Evolutionary conservation across 2,329 filamentous ascomycete species (phyloP).

Genomic region (Talaromyces sp.): DNA sequence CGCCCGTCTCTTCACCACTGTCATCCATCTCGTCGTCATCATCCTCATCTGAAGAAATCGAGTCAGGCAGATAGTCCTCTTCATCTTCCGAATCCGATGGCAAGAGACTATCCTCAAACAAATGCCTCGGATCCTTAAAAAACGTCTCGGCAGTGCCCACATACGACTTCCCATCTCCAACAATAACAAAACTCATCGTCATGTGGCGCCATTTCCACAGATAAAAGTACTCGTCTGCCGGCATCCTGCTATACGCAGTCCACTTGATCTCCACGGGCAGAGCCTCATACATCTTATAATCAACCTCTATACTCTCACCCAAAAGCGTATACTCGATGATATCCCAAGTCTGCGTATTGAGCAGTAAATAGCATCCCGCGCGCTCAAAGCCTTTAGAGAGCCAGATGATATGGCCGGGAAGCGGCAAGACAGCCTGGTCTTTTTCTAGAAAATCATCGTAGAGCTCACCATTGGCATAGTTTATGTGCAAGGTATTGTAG

Average conservation of each 20-base stretch:
- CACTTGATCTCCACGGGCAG: neutral
- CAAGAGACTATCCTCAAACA: conserved; percentile 9
- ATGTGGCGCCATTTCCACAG: conserved; percentile 8
- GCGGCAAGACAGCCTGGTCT: neutral
- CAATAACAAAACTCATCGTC: conserved; percentile 4
- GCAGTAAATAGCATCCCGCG: conserved; percentile 4
- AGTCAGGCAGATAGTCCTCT: neutral
- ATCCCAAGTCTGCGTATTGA: conserved; percentile 9
- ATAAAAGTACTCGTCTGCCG: conserved; percentile 6
- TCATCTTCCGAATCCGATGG: neutral
- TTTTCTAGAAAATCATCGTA: conserved; percentile 2
- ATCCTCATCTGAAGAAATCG: neutral
- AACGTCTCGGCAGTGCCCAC: neutral
- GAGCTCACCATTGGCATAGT: conserved; percentile 5
- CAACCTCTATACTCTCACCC: conserved; percentile 3
- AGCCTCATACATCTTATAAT: conserved; percentile 1
- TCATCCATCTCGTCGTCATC: conserved; percentile 5
- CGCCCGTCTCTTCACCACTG: conserved; percentile 3
- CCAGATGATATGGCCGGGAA: conserved; percentile 11
- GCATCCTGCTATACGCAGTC: conserved; percentile 6
- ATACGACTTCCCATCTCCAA: neutral
- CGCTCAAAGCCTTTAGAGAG: conserved; percentile 7
- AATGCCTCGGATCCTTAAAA: conserved; percentile 4
- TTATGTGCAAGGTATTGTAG: conserved; percentile 9
- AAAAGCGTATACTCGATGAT: conserved; percentile 10